Evolutionary conservation across 495 filamentous ascomycete genomes (phyloP).

Genomic region (Talaromyces liani): DNA sequence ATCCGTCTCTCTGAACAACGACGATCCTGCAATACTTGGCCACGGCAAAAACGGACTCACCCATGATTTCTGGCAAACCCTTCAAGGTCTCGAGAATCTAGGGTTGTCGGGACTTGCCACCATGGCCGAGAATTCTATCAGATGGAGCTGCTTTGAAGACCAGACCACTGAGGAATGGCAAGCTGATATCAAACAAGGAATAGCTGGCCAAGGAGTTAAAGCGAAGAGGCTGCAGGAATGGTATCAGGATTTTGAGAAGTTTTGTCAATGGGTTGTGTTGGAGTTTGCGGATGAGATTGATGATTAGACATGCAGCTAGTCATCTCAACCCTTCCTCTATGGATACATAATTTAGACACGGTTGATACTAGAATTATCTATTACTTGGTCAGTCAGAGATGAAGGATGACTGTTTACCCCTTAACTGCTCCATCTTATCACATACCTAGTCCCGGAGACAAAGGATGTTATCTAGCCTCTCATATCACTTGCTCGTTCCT

Average conservation of each 20-base stretch:
- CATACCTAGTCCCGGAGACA: too few relatives aligned
- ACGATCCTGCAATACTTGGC: slow-evolving; percentile 77
- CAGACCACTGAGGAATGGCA: slow-evolving; percentile 60
- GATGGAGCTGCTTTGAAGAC: slow-evolving; percentile 85
- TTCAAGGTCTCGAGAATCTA: slow-evolving; percentile 80
- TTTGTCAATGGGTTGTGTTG: slow-evolving; percentile 82
- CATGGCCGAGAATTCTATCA: slow-evolving; percentile 85
- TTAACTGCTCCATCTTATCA: too few relatives aligned
- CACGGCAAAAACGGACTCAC: slow-evolving; percentile 71
- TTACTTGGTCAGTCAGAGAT: too few relatives aligned
- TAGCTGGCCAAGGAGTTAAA: slow-evolving; percentile 65
- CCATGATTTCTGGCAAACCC: slow-evolving; percentile 86
- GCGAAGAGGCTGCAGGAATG: slow-evolving; percentile 68
- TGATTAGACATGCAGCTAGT: slow-evolving; percentile 16
- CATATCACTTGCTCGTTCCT: too few relatives aligned
- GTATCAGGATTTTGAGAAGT: slow-evolving; percentile 75
- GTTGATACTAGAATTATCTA: too few relatives aligned
- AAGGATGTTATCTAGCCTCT: too few relatives aligned
- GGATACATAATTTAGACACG: background rate
- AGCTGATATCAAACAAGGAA: slow-evolving; percentile 61
- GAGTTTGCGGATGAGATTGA: slow-evolving; percentile 62
- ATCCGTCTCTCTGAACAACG: slow-evolving; percentile 62
- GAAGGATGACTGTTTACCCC: too few relatives aligned
- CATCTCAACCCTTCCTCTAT: background rate
- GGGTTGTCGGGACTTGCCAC: slow-evolving; percentile 75